These are phyloP conservation scores for Chimonanthus salicifolius DNA, from an alignment of 164 flowering plant genomes.

Conservation along the genomic window DNA sequence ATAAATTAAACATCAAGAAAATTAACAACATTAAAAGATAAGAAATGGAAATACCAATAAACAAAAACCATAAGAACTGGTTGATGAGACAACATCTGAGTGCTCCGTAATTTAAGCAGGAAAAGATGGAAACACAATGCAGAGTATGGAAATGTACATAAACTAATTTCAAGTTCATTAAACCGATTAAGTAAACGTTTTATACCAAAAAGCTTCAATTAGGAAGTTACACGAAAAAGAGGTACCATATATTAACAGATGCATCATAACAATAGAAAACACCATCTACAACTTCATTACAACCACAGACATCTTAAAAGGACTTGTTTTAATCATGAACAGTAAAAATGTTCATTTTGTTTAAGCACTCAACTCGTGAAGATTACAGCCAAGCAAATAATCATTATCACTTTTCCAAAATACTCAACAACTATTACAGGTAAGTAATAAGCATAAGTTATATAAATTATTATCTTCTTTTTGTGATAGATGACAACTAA, in stretches of 20 bases:
- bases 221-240: not conserved
- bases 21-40: not conserved
- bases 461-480: too few species aligned
- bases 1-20: slow-evolving; percentile 5
- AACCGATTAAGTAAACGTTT: not conserved
- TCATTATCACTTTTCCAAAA: too few species aligned
- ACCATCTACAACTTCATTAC: not conserved
- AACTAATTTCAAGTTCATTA: not conserved
- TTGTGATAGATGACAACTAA: too few species aligned
- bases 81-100: not conserved
- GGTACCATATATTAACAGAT: not conserved
- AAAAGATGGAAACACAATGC: not conserved
- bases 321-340: too few species aligned
- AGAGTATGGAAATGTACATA: not conserved
- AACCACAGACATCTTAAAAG: not conserved
- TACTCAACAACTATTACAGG: too few species aligned
- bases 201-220: not conserved
- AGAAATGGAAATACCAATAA: not conserved
- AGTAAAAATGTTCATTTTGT: too few species aligned
- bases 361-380: too few species aligned
- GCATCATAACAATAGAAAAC: not conserved
- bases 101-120: not conserved
- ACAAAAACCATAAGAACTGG: not conserved
- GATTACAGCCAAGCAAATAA: too few species aligned
- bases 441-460: too few species aligned